Evolutionary conservation across 257 asterid genomes (phyloP).

Genomic region (Jasminum sambac): DNA sequence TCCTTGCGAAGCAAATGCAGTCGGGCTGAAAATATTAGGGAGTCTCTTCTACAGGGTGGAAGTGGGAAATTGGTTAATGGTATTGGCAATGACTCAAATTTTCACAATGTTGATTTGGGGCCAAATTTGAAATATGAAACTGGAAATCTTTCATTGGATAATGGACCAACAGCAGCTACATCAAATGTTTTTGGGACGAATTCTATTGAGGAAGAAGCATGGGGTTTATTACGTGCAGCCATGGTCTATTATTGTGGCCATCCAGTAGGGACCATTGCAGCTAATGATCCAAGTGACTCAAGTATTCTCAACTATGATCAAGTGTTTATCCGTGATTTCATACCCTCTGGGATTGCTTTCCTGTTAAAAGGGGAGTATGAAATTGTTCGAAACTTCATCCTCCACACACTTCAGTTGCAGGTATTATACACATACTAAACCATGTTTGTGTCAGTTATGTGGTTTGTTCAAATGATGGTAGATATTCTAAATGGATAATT

Average conservation of each 20-base stretch:
- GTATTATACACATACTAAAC: constrained; percentile 34
- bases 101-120: constrained; percentile 30
- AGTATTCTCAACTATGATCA: constrained; percentile 79
- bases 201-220: constrained; percentile 85
- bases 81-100: constrained; percentile 27
- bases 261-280: constrained; percentile 91
- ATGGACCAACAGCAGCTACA: constrained; percentile 38
- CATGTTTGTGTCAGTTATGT: background rate
- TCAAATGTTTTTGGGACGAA: constrained; percentile 37
- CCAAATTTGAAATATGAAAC: constrained; percentile 33
- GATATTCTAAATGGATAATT: background rate
- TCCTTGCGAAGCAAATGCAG: constrained; percentile 54
- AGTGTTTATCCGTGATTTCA: constrained; percentile 84
- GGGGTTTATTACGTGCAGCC: constrained; percentile 72
- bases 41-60: constrained; percentile 36
- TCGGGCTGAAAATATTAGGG: constrained; percentile 44
- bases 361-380: constrained; percentile 84
- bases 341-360: constrained; percentile 90
- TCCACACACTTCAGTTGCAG: constrained; percentile 94
- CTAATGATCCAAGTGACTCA: constrained; percentile 79
- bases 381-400: constrained; percentile 75
- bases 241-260: constrained; percentile 71
- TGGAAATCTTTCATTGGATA: constrained; percentile 27
- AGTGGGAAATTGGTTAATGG: constrained; percentile 39
- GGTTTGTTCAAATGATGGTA: background rate